Evolutionary conservation across 192 early-diverging fungal species (phyloP), one percentile per base, ranked within the genome.

Genomic region (Backusella morwellensis): DNA sequence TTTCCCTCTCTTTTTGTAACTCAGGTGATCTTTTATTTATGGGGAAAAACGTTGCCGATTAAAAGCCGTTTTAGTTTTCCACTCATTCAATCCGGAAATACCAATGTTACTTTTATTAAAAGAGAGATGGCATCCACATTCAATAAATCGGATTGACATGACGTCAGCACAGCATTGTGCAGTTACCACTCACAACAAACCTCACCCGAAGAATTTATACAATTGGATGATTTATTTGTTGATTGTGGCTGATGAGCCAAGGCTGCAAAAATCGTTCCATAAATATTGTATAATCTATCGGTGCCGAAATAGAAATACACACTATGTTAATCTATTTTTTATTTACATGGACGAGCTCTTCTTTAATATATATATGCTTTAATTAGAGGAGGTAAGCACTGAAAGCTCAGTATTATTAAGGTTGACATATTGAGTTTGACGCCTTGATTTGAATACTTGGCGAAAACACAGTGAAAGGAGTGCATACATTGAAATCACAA

Each of bases 401-500:
- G 56, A 26, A 1, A 59, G 56, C 29, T 59, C 56, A 59, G 56
- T 59, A 14, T 59, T 59, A 12, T 59, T 59, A 12, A 63, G 56
- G 56, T 63, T 63, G 2, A 63, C 56, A 63, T 63, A 63, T 26
- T 29, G 56, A 29, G 56, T 26, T 63, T 63, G 23, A 29, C 56
- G 56, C n/a, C 56, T 63, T 63, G 56, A 12, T 63, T 63, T 63
- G 56, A 63, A 63, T 63, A 63, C 26, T 7, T 75, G 66, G 11
- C 42, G 38, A 50, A 29, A 42, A 15, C n/a, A 42, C n/a, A 66
- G 23, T 14, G 74, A 68, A 26, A 75, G 29, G 0, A 75, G 8
- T 1, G 67, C 23, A 36, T 75, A 75, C 23, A 75, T 23, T 6
- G 59, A 32, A 21, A 75, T 68, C 1, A 75, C 38, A 32, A 68